Percentiles rank a stretch among this genome's conserved stretches.
phyloP scores from a whole-genome alignment of 2,329 filamentous ascomycete species.

The Bipolaris victoriae region DNA sequence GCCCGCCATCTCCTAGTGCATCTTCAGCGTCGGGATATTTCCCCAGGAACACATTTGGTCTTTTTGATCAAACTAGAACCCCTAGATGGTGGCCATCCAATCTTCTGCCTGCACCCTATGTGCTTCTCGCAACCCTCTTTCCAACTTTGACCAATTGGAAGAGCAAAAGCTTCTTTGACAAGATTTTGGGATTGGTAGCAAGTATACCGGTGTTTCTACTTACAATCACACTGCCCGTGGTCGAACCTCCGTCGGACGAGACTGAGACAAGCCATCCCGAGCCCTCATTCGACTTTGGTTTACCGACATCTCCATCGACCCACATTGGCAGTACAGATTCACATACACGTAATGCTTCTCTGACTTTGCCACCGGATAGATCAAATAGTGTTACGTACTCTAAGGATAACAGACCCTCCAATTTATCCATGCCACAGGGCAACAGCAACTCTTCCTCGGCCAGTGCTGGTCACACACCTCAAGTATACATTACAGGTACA shows the following conservation, averaged over 20 bases:
- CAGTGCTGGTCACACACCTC: conserved; percentile 30
- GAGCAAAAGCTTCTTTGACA: conserved; percentile 84
- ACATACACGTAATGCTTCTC: conserved; percentile 29
- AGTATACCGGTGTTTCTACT: conserved; percentile 90
- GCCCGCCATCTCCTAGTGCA: conserved; percentile 60
- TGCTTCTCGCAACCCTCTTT: conserved; percentile 77
- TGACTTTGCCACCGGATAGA: conserved; percentile 30
- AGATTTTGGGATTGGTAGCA: conserved; percentile 78
- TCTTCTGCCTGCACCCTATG: conserved; percentile 72
- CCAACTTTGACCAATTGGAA: conserved; percentile 84
- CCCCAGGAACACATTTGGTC: conserved; percentile 52
- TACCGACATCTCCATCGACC: conserved; percentile 39
- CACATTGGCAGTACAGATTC: conserved; percentile 24
- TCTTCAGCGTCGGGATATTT: conserved; percentile 57
- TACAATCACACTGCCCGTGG: conserved; percentile 88
- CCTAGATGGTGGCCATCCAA: conserved; percentile 83
- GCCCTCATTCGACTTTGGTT: conserved; percentile 38
- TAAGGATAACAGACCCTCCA: conserved; percentile 14
- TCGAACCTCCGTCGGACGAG: conserved; percentile 68
- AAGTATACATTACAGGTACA: conserved; percentile 44
- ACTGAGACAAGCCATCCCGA: conserved; percentile 30
- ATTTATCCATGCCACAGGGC: neutral
- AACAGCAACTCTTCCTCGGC: conserved; percentile 20
- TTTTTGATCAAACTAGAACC: conserved; percentile 49
- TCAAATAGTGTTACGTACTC: conserved; percentile 10